Base-by-base conservation (phyloP, 257 asterid species). In the Craterostigma plantagineum region DNA sequence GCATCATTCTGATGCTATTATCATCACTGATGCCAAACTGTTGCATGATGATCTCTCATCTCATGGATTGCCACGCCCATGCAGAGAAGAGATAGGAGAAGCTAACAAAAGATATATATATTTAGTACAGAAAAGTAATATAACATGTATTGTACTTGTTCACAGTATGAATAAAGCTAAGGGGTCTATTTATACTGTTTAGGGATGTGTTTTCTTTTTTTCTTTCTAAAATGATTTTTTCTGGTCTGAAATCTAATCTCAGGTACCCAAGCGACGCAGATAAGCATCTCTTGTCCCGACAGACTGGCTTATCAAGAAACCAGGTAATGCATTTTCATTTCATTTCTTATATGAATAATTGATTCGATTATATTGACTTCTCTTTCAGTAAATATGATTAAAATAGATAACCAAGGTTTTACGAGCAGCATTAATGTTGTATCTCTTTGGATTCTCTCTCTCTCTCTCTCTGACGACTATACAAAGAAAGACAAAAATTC, bases 241-340 rank as follows among this genome's bases (percentile, higher is more conserved):
- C n/a, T 65, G 72, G 71, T 70, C 65, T n/a, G n/a, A n/a, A n/a
- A n/a, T 51, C 30, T 69, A n/a, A 71, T 78, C 30, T 75, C 94
- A 91, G 99, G 93, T 91, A 91, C 56, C 99, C 99, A 65, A 84
- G 96, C 69, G 99, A 91, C 63, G 99, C 99, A 44, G 96, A 91
- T 84, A 91, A 91, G 71, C 96, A 80, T 61, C 93, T 91, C 59
- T 64, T 91, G 69, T 87, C 99, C 49, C 63, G 99, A 63, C 96
- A 91, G 94, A 84, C 99, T 48, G 96, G 96, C 56, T 79, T 91
- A 36, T 91, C 99, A 35, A 77, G 91, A 69, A 84, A 77, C 66
- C 99, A 91, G 95, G 96, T 23, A n/a, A 14, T 30, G 10, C 16
- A 16, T 11, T n/a, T n/a, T 11, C n/a, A 40, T 23, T 6, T 23